Base-by-base conservation (phyloP, 139 green algal genomes). In the Pseudopediastrum boryanum region DNA sequence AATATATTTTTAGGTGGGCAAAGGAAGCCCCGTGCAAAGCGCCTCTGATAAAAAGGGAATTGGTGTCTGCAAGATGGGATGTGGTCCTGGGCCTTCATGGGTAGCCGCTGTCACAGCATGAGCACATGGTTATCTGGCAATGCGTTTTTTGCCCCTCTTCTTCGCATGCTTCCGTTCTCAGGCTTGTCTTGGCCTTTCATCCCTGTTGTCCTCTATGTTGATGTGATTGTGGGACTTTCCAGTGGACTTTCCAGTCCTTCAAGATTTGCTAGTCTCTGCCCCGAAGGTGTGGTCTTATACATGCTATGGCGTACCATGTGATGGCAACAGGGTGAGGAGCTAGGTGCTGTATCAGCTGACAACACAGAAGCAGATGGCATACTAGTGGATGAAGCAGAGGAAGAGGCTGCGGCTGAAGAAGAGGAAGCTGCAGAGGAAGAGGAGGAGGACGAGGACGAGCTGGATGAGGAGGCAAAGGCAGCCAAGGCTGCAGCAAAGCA, bases 321-420 rank as follows among this genome's bases (percentile, higher is more conserved):
- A n/a, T n/a, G n/a, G n/a, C n/a, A 3, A 2, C 62, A 81, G 74
- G 62, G 74, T 19, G 61, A 81, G 35, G 74, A 81, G 74, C 33
- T 81, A 4, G 59, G 42, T 4, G 12, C 44, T 5, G 38, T 81
- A 2, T 46, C 2, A 25, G 16, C 44, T 27, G 74, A 74, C 43
- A 74, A n/a, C 46, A 50, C 70, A 19, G 78, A 84, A 51, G 39
- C 19, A 31, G 78, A 83, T 6, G 78, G 68, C 21, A 38, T 80
- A 7, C 36, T 46, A 5, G 68, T 80, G 16, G 70, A 58, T 25
- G 78, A 79, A 3, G 54, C 59, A 19, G 71, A 54, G 50, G 70
- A 12, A 43, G 51, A 69, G 7, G 51, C 8, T 4, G 51, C 5
- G 13, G 42, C 33, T 25, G 43, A 38, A 23, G 42, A n/a, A 7